phyloP scores from a whole-genome alignment of 2,329 filamentous ascomycete species.

The Diaporthe vexans region DNA sequence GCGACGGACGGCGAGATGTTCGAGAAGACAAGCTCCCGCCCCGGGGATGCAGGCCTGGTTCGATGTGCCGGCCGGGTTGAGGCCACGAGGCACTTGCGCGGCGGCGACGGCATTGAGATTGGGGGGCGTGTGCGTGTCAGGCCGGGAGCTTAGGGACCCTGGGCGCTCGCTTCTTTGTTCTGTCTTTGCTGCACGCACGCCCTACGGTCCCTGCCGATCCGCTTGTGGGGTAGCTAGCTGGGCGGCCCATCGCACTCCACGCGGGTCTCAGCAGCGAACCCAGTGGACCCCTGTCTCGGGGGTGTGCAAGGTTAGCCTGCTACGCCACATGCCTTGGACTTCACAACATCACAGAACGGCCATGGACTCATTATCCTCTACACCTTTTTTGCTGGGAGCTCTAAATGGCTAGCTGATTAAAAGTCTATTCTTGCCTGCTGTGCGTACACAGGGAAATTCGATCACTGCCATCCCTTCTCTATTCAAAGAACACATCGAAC shows the following conservation, averaged over 20 bases:
- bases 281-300: neutral
- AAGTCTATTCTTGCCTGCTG: neutral
- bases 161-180: neutral
- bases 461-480: neutral
- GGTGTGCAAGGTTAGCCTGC: neutral
- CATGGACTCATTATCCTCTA: neutral
- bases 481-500: neutral
- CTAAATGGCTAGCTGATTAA: too few relatives aligned
- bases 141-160: neutral
- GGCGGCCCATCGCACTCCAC: neutral
- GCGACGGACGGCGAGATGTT: constrained; percentile 14
- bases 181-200: neutral
- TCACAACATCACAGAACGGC: neutral
- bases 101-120: constrained; percentile 13
- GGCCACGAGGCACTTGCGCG: constrained; percentile 36
- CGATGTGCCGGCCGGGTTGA: constrained; percentile 15
- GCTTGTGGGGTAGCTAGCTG: neutral
- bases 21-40: neutral
- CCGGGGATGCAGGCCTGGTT: neutral
- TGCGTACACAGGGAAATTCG: too few relatives aligned
- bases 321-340: neutral
- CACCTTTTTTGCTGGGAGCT: neutral
- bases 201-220: constrained; percentile 23
- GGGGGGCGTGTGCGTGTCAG: neutral
- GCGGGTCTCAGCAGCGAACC: constrained; percentile 3